These are phyloP conservation scores for Tricholoma flavovirens DNA, from an alignment of 768 basidiomycete genomes.

Conservation along the genomic window DNA sequence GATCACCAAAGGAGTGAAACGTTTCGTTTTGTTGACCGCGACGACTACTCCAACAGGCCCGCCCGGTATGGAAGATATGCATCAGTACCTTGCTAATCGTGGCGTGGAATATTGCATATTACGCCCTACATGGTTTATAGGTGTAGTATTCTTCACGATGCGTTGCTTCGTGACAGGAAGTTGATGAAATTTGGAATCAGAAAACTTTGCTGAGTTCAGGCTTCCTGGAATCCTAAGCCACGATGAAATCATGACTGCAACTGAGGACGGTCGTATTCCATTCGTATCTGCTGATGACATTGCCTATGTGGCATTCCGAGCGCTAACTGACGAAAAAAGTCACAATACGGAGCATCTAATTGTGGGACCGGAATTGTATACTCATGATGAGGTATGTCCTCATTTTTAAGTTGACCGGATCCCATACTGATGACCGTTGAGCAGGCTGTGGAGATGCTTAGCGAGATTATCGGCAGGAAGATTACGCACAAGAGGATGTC, in stretches of 20 bases:
- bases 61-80: conserved; percentile 23
- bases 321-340: conserved; percentile 20
- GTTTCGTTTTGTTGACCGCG: conserved; percentile 28
- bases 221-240: conserved; percentile 1
- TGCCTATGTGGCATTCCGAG: conserved; percentile 24
- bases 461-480: conserved; percentile 13
- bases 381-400: conserved; percentile 25
- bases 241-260: not conserved
- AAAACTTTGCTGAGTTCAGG: not conserved
- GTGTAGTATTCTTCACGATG: conserved; percentile 19
- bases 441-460: conserved; percentile 13
- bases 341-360: conserved; percentile 22
- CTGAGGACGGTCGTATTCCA: conserved; percentile 23
- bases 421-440: not conserved
- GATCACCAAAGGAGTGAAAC: conserved; percentile 25
- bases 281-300: conserved; percentile 31
- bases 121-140: conserved; percentile 35
- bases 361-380: conserved; percentile 25
- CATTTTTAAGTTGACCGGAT: no score
- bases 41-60: conserved; percentile 19
- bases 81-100: conserved; percentile 26
- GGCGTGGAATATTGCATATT: conserved; percentile 30
- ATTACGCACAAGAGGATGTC: conserved; percentile 10
- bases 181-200: not conserved
- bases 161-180: not conserved